Conservation (phyloP, 352 stramenopile genomes). For the Globisporangium takayamanum region DNA sequence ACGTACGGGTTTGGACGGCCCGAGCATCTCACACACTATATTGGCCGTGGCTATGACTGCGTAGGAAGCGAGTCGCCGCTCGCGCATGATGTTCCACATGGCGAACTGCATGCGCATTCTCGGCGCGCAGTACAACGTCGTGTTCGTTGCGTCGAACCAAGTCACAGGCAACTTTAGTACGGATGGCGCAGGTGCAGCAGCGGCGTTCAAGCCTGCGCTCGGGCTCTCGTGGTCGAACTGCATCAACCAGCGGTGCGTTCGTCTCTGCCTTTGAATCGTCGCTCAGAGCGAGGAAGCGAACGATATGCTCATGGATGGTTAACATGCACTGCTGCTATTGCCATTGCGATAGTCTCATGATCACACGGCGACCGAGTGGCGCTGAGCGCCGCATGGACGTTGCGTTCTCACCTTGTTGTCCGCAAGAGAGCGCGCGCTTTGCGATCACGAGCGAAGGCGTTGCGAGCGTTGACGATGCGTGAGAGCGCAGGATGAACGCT, state of each 20-base stretch:
- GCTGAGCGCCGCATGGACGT: constrained; percentile 35
- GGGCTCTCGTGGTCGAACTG: constrained; percentile 81
- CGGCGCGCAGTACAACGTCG: constrained; percentile 63
- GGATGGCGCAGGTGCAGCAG: constrained; percentile 9
- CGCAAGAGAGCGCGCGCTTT: constrained; percentile 31
- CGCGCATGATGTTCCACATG: constrained; percentile 75
- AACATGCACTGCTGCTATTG: too few species aligned
- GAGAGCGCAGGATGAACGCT: background rate
- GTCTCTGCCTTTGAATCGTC: background rate
- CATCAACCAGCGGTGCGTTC: constrained; percentile 66
- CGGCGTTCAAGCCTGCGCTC: constrained; percentile 48
- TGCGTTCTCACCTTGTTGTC: constrained; percentile 50
- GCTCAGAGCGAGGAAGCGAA: background rate
- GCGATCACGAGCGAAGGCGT: constrained; percentile 53
- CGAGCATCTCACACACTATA: background rate
- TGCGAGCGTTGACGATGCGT: constrained; percentile 4
- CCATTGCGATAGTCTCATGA: constrained; percentile 36
- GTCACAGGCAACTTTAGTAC: constrained; percentile 63
- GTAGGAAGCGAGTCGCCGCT: constrained; percentile 62
- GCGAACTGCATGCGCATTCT: constrained; percentile 83
- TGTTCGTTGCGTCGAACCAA: constrained; percentile 79
- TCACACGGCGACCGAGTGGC: constrained; percentile 26
- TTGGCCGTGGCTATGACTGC: background rate
- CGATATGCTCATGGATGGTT: background rate
- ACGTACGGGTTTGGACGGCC: too few species aligned